Base-by-base conservation (phyloP, 768 basidiomycete genomes). In the Kwoniella heveanensis region DNA sequence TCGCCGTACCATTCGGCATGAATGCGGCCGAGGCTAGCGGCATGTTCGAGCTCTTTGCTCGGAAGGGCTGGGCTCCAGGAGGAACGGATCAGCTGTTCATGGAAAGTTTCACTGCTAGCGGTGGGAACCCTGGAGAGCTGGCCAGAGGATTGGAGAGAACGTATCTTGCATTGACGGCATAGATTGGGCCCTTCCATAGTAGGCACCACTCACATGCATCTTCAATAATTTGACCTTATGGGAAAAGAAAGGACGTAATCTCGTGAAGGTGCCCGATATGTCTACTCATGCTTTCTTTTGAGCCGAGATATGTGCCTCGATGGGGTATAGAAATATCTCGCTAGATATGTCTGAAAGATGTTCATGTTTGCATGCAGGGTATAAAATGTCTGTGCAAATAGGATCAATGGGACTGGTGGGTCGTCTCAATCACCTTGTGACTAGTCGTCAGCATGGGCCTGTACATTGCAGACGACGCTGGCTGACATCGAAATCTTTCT, bases 101-200 rank as follows among this genome's bases (percentile, higher is more conserved):
- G 73, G 81, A 86, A 10, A 91, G 90, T 77, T 92, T 89, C 67
- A 85, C 86, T 1, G 88, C 91, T 71, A 85, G 88, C 7, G 84
- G 84, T 57, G 92, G 91, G 47, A 92, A 92, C 77, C 83, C 91
- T 13, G 83, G 88, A 64, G 87, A 88, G 61, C 91, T 94, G 69
- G 88, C 90, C 10, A 63, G 67, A 46, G 65, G 67, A n/a, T 54
- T 65, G 50, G 44, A 22, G 21, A 57, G 64, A 47, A 58, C 29
- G 66, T 25, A 44, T 55, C 29, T 62, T 55, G 70, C 66, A 57
- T 32, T 57, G 29, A 65, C 27, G 24, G 22, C 49, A 21, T 46
- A 53, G 44, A 32, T 32, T 5, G 32, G 13, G n/a, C n/a, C n/a
- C n/a, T n/a, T 13, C 7, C 32, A 32, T 32, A 32, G 32, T 13